phyloP scores from a whole-genome alignment of 176 grass and related monocot genomes.

The Cenchrus americanus region DNA sequence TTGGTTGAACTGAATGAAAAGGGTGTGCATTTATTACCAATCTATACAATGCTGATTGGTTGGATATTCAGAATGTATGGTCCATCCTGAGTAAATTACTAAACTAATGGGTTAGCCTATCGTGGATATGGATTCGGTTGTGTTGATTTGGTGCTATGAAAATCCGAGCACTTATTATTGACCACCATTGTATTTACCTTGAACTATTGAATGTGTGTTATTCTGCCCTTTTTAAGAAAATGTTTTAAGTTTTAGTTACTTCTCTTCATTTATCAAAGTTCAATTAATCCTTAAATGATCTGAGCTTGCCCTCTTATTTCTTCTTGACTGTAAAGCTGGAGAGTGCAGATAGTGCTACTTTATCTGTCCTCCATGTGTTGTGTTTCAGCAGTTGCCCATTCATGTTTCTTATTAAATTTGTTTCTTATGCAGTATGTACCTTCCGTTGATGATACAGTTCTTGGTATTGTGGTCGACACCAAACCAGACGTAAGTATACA shows the following conservation, averaged over 20 bases:
- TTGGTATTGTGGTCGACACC: slow-evolving; percentile 83
- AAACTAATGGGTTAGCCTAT: slow-evolving; percentile 5
- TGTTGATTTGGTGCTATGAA: slow-evolving; percentile 18
- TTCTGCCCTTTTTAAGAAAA: background rate
- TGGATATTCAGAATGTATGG: background rate
- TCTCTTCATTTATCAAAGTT: background rate
- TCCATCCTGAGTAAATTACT: background rate
- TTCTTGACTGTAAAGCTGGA: background rate
- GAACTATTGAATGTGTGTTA: background rate
- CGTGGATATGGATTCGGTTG: background rate
- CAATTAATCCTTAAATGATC: slow-evolving; percentile 9
- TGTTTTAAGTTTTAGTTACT: background rate
- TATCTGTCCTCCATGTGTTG: background rate
- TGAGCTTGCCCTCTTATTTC: background rate
- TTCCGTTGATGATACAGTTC: slow-evolving; percentile 70
- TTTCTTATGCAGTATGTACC: slow-evolving; percentile 71
- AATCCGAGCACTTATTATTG: background rate
- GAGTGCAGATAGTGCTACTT: background rate
- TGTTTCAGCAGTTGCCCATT: slow-evolving; percentile 9
- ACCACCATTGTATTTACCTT: background rate
- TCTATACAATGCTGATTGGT: background rate
- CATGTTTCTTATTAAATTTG: slow-evolving; percentile 28
- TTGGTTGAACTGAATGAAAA: slow-evolving; percentile 8
- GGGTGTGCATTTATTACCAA: slow-evolving; percentile 11
- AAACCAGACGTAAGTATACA: slow-evolving; percentile 84